Evolutionary conservation across 768 basidiomycete species (phyloP).

Genomic region (Pholiota microspora): DNA sequence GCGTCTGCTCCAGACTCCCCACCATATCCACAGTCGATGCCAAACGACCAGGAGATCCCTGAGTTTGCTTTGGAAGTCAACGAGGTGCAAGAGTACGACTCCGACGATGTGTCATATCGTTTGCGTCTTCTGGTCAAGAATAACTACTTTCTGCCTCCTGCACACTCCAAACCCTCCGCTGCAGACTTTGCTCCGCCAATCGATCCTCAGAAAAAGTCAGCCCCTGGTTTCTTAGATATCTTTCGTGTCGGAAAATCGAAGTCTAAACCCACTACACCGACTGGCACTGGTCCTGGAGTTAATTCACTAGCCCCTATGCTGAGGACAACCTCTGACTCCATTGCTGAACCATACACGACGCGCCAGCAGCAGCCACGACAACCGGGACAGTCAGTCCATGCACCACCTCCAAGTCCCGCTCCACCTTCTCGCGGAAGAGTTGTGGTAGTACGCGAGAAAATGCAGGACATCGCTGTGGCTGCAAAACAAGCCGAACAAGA

Average conservation of each 20-base stretch:
- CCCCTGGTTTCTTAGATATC: conserved; percentile 66
- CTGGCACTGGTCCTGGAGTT: conserved; percentile 29
- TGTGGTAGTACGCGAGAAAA: conserved; percentile 80
- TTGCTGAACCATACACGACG: conserved; percentile 39
- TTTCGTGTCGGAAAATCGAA: conserved; percentile 69
- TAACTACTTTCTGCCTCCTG: conserved; percentile 86
- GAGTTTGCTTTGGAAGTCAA: conserved; percentile 48
- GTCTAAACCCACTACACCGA: conserved; percentile 60
- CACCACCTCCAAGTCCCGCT: conserved; percentile 26
- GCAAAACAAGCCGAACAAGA: conserved; percentile 77
- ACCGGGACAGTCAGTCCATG: conserved; percentile 34
- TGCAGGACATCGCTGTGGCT: conserved; percentile 67
- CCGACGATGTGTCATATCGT: conserved; percentile 84
- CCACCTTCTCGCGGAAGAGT: conserved; percentile 52
- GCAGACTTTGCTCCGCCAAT: conserved; percentile 52
- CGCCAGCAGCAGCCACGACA: conserved; percentile 33
- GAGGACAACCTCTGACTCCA: conserved; percentile 66
- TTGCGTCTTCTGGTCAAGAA: conserved; percentile 83
- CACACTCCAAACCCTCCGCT: conserved; percentile 77
- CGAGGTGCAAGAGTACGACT: conserved; percentile 50
- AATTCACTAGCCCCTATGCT: conserved; percentile 45
- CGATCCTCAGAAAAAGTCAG: conserved; percentile 43
- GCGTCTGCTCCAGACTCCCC: conserved; percentile 63
- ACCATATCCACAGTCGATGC: conserved; percentile 58
- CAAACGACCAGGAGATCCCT: conserved; percentile 39